Evolutionary conservation across 768 basidiomycete genomes (phyloP), one percentile per base, ranked within the genome.

Genomic region (Boletus rubescentipes): DNA sequence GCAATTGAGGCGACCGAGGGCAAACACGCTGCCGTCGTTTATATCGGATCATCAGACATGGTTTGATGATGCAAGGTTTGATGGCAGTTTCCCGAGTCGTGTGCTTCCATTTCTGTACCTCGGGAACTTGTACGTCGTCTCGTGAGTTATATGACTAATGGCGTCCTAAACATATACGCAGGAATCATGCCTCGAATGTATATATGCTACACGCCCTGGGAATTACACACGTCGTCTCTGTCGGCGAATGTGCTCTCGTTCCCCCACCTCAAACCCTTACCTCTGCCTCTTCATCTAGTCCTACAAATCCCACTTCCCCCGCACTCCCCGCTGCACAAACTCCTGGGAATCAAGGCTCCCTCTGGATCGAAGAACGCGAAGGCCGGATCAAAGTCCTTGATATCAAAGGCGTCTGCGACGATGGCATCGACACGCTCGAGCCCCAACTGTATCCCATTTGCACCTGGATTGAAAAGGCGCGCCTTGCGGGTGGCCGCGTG

Each of bases 141-240:
- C 35, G 7, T 20, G 15, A 34, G 21, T 44, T 11, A 7, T 11
- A 7, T 18, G 32, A 11, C 32, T 6, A 10, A 36, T 12, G 23
- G 30, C 9, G 4, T 52, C 1, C 55, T 59, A 41, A 61, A 38
- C 18, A 43, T 47, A 15, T 35, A 20, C 2, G n/a, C 55, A 93
- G 93, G 69, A 92, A 93, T 62, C 96, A 98, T 62, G 96, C 96
- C 0, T 77, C 86, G 26, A 98, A 98, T 70, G 93, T 86, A 49
- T 91, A 91, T 64, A 97, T 98, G 94, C 84, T 98, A 3, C 90
- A 94, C 63, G 92, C 93, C 4, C 81, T 98, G 15, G 93, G 93
- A 23, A 95, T 98, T 63, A 96, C 94, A 3, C 95, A 98, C 67
- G 94, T 98, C 58, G 94, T 98, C 29, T 94, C 91, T 9, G 93